phyloP scores from a whole-genome alignment of 306 rosid species.

The Cucumis sativus region Cucumber_9930_V3 NC_026656.2:2148501-2149000 shows the following conservation, averaged over 20 bases:
- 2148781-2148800: background rate
- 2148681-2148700: conserved; percentile 52
- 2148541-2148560: conserved; percentile 78
- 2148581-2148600: conserved; percentile 91
- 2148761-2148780: background rate
- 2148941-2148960: background rate
- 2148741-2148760: conserved; percentile 47
- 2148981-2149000: background rate
- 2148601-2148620: conserved; percentile 78
- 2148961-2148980: background rate
- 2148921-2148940: background rate
- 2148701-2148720: conserved; percentile 74
- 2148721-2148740: conserved; percentile 36
- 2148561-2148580: conserved; percentile 73
- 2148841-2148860: background rate
- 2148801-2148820: background rate
- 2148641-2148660: conserved; percentile 91
- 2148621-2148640: conserved; percentile 81
- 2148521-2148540: conserved; percentile 77
- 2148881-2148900: background rate
- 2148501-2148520: conserved; percentile 72
- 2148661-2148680: conserved; percentile 61
- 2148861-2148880: background rate
- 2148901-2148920: background rate
- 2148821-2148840: background rate